These are phyloP conservation scores for Glycine tomentella DNA, from an alignment of 306 rosid genomes.

Conservation along the genomic window DNA sequence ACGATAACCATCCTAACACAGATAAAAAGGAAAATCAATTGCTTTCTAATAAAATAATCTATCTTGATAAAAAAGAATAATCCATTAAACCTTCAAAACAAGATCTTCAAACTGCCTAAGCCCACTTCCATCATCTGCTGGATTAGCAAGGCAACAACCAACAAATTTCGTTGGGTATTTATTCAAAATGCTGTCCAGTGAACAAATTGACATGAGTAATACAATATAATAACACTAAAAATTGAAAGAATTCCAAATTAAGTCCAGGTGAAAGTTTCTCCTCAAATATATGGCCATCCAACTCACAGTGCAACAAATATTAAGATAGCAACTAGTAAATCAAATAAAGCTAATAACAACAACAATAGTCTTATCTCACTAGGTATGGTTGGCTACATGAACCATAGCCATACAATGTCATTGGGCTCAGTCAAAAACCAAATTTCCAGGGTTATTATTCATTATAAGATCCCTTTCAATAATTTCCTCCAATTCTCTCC, in stretches of 20 bases:
- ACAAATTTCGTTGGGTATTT: constrained; percentile 81
- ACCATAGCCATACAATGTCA: neutral
- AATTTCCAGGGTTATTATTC: too few relatives aligned
- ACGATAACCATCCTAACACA: constrained; percentile 70
- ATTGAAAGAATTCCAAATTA: neutral
- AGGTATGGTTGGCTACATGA: neutral
- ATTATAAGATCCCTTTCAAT: too few relatives aligned
- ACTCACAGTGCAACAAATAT: constrained; percentile 22
- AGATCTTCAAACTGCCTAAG: constrained; percentile 75
- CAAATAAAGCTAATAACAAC: constrained; percentile 4
- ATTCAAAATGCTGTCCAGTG: constrained; percentile 71
- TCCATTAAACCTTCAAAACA: constrained; percentile 65
- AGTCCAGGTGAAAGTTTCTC: constrained; percentile 11
- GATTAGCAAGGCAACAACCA: constrained; percentile 96
- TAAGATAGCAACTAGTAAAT: constrained; percentile 4
- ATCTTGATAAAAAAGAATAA: constrained; percentile 30
- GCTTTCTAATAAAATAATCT: constrained; percentile 1
- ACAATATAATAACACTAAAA: neutral
- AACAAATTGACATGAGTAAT: constrained; percentile 37
- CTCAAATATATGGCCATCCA: neutral
- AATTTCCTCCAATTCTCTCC: too few relatives aligned
- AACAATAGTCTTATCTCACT: neutral
- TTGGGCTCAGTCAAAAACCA: too few relatives aligned
- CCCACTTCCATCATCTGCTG: constrained; percentile 83
- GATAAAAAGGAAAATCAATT: constrained; percentile 44